Conservation (phyloP, 805 yeast species). For the Tetrapisispora arboricola region DNA sequence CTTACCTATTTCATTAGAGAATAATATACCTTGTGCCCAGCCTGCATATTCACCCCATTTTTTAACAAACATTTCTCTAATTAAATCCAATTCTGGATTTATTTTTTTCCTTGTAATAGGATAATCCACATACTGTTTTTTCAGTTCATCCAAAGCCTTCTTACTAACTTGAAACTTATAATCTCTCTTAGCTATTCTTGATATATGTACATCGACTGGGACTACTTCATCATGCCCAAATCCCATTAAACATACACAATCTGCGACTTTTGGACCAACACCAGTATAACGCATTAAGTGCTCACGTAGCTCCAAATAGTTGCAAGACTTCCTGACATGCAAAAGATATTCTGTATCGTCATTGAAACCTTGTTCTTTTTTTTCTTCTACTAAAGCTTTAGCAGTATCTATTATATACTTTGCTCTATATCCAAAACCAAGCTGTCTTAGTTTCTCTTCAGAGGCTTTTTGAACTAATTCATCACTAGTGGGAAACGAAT, state of each 20-base stretch:
- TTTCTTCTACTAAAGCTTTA: slow-evolving; percentile 33
- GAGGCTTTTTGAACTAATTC: slow-evolving; percentile 35
- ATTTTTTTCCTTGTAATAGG: slow-evolving; percentile 27
- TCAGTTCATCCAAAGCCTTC: slow-evolving; percentile 21
- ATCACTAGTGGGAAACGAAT: slow-evolving; percentile 65
- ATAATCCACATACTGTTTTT: slow-evolving; percentile 17
- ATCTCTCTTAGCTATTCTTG: slow-evolving; percentile 77
- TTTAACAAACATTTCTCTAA: slow-evolving; percentile 47
- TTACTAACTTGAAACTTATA: slow-evolving; percentile 41
- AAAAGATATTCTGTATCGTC: slow-evolving; percentile 30
- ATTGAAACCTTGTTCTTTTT: slow-evolving; percentile 7
- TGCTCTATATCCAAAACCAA: slow-evolving; percentile 86
- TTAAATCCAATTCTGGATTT: slow-evolving; percentile 32
- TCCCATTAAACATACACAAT: slow-evolving; percentile 83
- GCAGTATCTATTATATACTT: slow-evolving; percentile 79
- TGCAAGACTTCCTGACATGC: slow-evolving; percentile 32
- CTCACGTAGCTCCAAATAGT: slow-evolving; percentile 30
- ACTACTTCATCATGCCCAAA: slow-evolving; percentile 60
- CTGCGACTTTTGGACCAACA: slow-evolving; percentile 97
- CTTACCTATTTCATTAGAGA: slow-evolving; percentile 76
- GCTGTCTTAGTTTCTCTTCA: slow-evolving; percentile 35
- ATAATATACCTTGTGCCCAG: slow-evolving; percentile 95
- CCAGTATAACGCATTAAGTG: slow-evolving; percentile 59
- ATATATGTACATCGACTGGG: slow-evolving; percentile 93
- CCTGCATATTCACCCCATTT: slow-evolving; percentile 92